These are phyloP conservation scores for Dictyostelium intermedium DNA, from an alignment of 78 protist species.

Conservation along the genomic window DNA sequence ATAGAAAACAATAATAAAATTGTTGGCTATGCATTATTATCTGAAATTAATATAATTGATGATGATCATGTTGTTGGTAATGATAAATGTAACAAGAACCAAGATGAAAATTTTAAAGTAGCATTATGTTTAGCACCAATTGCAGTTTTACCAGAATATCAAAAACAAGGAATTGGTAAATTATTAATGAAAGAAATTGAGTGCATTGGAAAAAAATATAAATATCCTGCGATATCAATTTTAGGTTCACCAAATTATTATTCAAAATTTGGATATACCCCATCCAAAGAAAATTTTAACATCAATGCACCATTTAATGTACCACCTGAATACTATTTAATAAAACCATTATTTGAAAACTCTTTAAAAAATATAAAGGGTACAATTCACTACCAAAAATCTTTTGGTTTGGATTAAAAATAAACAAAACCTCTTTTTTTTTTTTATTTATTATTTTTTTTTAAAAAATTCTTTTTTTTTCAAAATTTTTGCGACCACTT, in stretches of 20 bases:
- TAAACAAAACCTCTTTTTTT: neutral
- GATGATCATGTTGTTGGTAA: too few relatives aligned
- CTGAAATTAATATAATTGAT: neutral
- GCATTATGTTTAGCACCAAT: neutral
- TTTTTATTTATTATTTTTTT: too few relatives aligned
- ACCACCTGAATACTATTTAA: neutral
- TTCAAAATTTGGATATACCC: neutral
- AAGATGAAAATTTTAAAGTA: too few relatives aligned
- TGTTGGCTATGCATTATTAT: neutral
- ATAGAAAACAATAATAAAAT: neutral
- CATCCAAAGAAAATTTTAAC: neutral
- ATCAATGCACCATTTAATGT: neutral
- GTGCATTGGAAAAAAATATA: neutral
- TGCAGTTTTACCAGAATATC: neutral
- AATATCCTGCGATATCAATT: neutral
- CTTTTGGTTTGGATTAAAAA: neutral
- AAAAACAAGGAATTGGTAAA: slow-evolving; percentile 13
- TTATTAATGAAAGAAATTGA: neutral
- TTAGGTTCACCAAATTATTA: neutral
- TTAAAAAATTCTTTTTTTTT: neutral
- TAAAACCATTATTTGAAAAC: neutral
- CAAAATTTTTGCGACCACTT: too few relatives aligned
- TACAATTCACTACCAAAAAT: neutral
- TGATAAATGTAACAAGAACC: too few relatives aligned
- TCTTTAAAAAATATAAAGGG: neutral